Base-by-base conservation (phyloP, 2,329 filamentous ascomycete species). In the Penicillium expansum region DNA sequence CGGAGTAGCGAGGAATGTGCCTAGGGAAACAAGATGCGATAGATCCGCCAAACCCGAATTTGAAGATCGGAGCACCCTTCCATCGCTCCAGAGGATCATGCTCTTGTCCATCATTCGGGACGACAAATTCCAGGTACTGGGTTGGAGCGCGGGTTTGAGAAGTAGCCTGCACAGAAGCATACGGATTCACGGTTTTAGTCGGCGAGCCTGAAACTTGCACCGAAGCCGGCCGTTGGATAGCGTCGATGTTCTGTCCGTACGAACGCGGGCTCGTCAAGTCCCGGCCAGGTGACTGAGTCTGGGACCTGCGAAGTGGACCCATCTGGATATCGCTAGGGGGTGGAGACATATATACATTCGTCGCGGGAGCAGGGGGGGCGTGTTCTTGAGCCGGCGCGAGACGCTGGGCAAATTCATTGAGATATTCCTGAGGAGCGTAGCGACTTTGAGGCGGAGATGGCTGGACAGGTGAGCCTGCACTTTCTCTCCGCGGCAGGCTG, bases 1-100 rank as follows among this genome's bases (percentile, higher is more conserved):
- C 86, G 27, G 87, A 86, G 74, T 96, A 97, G 45, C 92, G 86
- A 14, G 93, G 92, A 33, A 94, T 85, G 62, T 93, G 89, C 71
- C 90, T 92, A 0, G 95, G 94, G 68, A 97, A 97, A 42, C 87
- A 91, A 1, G 89, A 92, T 3, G 95, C 82, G 11, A 97, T 78
- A 1, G 85, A 84, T 13, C 94, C 94, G 20, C 92, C 92, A 48
- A 95, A 86, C 3, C 91, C 92, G 88, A 95, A 99, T 1, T 84
- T 84, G 67, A 97, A 88, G 13, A 96, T 83, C 0, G 95, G 94
- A 13, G 85, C 83, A 3, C 95, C 95, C 75, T 89, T 92, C 94
- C 94, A 99, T 63, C 94, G 83, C 71, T 96, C 83, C 7, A 99
- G 78, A 2, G 87, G 86, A 75, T 99, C 94, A 18, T 85, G 76